Conservation (phyloP, 306 rosid genomes). For the Macrotyloma uniflorum region DNA sequence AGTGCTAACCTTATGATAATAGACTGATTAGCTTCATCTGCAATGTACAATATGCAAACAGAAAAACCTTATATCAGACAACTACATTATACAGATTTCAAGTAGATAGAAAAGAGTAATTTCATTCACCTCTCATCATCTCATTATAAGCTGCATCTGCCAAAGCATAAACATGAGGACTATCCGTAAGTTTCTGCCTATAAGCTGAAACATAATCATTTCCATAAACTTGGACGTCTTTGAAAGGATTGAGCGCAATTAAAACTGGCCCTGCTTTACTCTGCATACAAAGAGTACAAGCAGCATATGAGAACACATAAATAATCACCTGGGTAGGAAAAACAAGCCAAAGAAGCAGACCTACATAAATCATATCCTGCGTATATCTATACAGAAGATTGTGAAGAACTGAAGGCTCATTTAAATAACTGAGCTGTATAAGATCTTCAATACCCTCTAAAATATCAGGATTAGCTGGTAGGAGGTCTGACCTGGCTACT, state of each 20-base stretch:
- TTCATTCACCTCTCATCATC: slow-evolving; percentile 77
- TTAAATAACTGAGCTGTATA: slow-evolving; percentile 84
- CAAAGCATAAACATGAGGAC: slow-evolving; percentile 84
- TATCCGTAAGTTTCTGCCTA: slow-evolving; percentile 57
- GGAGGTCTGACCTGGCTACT: slow-evolving; percentile 61
- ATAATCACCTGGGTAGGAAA: slow-evolving; percentile 26
- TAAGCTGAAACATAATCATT: slow-evolving; percentile 63
- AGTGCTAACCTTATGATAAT: slow-evolving; percentile 86
- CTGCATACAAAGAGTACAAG: slow-evolving; percentile 57
- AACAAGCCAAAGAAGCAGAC: slow-evolving; percentile 44
- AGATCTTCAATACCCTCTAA: slow-evolving; percentile 94
- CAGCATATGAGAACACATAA: slow-evolving; percentile 36
- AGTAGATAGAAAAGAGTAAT: slow-evolving; percentile 11
- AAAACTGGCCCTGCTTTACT: slow-evolving; percentile 91
- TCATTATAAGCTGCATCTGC: slow-evolving; percentile 78
- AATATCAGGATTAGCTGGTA: slow-evolving; percentile 93
- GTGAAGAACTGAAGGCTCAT: slow-evolving; percentile 88
- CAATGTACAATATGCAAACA: slow-evolving; percentile 45
- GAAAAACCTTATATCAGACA: slow-evolving; percentile 41
- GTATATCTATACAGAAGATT: slow-evolving; percentile 79
- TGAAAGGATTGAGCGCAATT: slow-evolving; percentile 89
- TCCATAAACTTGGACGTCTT: slow-evolving; percentile 70
- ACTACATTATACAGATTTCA: slow-evolving; percentile 18
- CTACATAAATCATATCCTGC: slow-evolving; percentile 80
- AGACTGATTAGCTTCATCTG: slow-evolving; percentile 91